Percentiles rank a stretch among this genome's conserved stretches.
Evolutionary conservation across 1,284 basidiomycete species (phyloP).

Genomic region (Rhizopogon parksii): DNA sequence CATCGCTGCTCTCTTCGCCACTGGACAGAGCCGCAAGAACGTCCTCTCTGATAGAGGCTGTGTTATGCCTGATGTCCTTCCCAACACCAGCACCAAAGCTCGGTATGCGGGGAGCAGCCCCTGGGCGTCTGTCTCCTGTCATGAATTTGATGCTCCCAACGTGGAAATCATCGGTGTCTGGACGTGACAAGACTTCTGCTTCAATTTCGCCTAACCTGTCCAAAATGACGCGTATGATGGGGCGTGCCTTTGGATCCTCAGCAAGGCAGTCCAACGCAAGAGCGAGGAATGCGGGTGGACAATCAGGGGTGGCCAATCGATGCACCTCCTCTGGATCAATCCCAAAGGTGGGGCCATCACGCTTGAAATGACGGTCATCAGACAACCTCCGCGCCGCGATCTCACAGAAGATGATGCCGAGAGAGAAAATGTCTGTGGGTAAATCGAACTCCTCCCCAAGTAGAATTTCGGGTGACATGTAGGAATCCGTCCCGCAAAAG

Average conservation of each 20-base stretch:
- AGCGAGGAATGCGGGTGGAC: slow-evolving; percentile 72
- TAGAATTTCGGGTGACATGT: slow-evolving; percentile 93
- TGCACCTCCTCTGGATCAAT: slow-evolving; percentile 75
- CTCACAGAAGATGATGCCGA: slow-evolving; percentile 94
- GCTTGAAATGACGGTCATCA: slow-evolving; percentile 75
- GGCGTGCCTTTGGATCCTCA: slow-evolving; percentile 64
- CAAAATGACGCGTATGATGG: slow-evolving; percentile 74
- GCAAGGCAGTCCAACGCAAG: slow-evolving; percentile 77
- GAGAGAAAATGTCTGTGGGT: slow-evolving; percentile 89
- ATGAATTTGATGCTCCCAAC: slow-evolving; percentile 83
- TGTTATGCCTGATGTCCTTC: slow-evolving; percentile 40
- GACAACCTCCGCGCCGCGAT: slow-evolving; percentile 82
- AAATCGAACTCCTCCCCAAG: slow-evolving; percentile 88
- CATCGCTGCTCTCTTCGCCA: slow-evolving; percentile 50
- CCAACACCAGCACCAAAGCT: slow-evolving; percentile 77
- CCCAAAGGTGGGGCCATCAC: slow-evolving; percentile 70
- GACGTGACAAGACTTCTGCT: slow-evolving; percentile 66
- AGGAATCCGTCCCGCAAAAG: slow-evolving; percentile 94
- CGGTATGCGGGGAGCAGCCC: slow-evolving; percentile 66
- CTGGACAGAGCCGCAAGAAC: slow-evolving; percentile 28
- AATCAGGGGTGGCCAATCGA: slow-evolving; percentile 63
- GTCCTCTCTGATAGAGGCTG: slow-evolving; percentile 18
- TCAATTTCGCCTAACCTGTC: slow-evolving; percentile 73
- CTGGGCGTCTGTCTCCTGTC: slow-evolving; percentile 53
- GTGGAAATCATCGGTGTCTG: slow-evolving; percentile 64